Base-by-base conservation (phyloP, 2,329 filamentous ascomycete species). In the Penicillium sp. region DNA sequence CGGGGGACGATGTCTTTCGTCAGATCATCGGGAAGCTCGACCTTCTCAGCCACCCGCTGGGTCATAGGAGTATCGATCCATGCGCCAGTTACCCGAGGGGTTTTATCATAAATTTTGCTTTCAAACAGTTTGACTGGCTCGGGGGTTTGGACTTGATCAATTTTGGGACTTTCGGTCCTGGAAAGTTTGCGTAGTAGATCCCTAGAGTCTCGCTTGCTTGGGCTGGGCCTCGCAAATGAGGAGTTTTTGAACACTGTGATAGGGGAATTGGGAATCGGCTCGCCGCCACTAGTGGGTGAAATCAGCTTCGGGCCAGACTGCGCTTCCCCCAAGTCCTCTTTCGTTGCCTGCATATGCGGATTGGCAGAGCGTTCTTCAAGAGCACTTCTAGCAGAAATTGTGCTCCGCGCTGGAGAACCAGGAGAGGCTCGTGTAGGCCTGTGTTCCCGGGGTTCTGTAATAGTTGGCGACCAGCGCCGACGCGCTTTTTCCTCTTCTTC, bases 31-130 rank as follows among this genome's bases (percentile, higher is more conserved):
- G 61, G 64, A 23, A 63, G 53, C 18, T 66, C 56, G 7, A 46
- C 23, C 41, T 50, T 51, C 9, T 55, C 52, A 6, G 63, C 45
- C 29, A 65, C 58, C 32, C 69, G 67, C 50, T 76, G 74, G 13
- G 75, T 74, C 60, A 77, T 63, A 4, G 77, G 76, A 1, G 77
- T 79, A 59, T 79, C 76, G 34, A 77, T 72, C 75, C 75, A 79
- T 3, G 75, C 76, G 13, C 77, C 77, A 18, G 71, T 72, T 10
- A 78, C 75, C 37, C 72, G 68, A 3, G 77, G 77, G 2, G 77
- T 79, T 58, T 77, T 75, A 34, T 73, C 70, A 35, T 74, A 72
- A 21, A 74, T 66, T 27, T 61, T 67, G 15, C 65, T 63, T 32
- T 69, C 62, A 15, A 63, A 62, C 6, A 63, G 47, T 50, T 70